Evolutionary conservation across 257 asterid genomes (phyloP).

Genomic region (Paraleonurus japonicus): DNA sequence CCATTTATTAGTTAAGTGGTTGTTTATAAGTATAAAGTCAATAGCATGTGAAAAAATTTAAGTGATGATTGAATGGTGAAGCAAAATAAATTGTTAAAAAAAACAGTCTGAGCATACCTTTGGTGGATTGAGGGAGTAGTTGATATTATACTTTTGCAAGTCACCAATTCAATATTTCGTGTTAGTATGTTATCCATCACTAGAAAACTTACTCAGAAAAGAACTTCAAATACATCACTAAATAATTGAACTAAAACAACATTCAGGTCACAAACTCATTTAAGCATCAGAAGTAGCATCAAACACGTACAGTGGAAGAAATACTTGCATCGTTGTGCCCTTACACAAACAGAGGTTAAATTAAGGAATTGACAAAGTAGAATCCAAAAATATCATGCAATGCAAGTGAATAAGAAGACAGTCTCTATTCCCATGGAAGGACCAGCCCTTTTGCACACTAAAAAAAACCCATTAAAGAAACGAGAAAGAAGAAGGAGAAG

Average conservation of each 20-base stretch:
- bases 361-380: neutral
- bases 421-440: neutral
- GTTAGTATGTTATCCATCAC: no score
- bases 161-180: neutral
- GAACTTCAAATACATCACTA: neutral
- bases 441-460: neutral
- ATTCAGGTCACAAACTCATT: neutral
- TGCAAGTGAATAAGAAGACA: neutral
- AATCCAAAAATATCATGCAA: slow-evolving; percentile 11
- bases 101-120: no score
- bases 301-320: neutral
- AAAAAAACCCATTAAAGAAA: neutral
- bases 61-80: no score
- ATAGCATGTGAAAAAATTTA: no score
- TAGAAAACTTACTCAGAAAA: neutral
- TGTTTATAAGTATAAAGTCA: no score
- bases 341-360: neutral
- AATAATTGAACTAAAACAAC: slow-evolving; percentile 11
- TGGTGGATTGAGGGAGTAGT: no score
- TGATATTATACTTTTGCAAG: neutral
- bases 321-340: neutral
- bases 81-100: no score
- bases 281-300: neutral
- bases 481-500: neutral
- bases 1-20: no score